Evolutionary conservation across 2,329 filamentous ascomycete genomes (phyloP), one percentile per base, ranked within the genome.

Genomic region (Calonectria honghensis): DNA sequence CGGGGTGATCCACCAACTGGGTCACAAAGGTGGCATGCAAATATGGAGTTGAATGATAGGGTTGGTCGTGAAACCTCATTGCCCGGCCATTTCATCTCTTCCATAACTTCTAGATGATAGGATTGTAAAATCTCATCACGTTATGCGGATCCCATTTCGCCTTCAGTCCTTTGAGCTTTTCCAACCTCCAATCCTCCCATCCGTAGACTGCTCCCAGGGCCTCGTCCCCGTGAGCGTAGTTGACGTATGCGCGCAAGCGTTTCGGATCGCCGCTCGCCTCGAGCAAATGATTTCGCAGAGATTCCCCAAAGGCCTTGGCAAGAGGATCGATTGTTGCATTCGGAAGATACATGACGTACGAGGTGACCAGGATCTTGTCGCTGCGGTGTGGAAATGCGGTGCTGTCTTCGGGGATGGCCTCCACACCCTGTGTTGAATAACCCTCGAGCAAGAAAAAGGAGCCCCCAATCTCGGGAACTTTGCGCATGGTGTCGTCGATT

Each of bases 401-500:
- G 1, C 20, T n/a, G 0, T 73, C 41, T 2, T 74, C 63, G 0
- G 77, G 66, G 1, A 73, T 3, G 0, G 66, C 48, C 7, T 70
- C 77, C 0, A 78, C 76, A 1, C 73, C 75, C 0, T 78, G 73
- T 0, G 75, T 76, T 1, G 77, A 85, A 81, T 91, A 91, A 9
- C 88, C 88, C 77, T 91, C 90, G 57, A 91, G 88, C 83, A 91
- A 86, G 81, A 91, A 89, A 45, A 91, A 83, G 5, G 78, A 79
- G 1, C 73, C 73, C 2, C 72, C 64, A 10, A 80, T 74, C 14
- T 79, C 70, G 0, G 78, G 77, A 2, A 73, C n/a, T 0, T 72
- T 70, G 1, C 59, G 65, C 0, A 76, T 72, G 16, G 81, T 76
- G 20, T 79, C 75, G 14, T 71, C 73, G 76, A 86, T 87, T 18